phyloP scores from a whole-genome alignment of 129 eudicot species.

The Artemisia annua region DNA sequence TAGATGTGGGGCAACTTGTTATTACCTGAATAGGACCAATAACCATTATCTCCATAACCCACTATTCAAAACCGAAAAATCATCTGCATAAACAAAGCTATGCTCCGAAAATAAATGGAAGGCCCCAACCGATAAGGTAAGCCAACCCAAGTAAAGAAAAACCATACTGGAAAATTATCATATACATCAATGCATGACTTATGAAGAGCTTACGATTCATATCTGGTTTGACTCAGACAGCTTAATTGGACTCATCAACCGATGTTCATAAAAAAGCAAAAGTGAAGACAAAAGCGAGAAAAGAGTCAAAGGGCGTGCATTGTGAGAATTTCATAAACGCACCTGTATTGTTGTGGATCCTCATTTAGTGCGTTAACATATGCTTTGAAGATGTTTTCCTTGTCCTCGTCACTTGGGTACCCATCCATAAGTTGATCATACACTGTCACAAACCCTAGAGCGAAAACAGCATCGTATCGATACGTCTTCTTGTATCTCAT shows the following conservation, averaged over 20 bases:
- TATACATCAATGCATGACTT: background rate
- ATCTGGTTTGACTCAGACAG: background rate
- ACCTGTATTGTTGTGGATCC: slow-evolving; percentile 86
- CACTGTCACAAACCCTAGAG: slow-evolving; percentile 93
- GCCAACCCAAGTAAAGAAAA: background rate
- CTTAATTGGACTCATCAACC: background rate
- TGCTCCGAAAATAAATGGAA: background rate
- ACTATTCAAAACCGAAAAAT: background rate
- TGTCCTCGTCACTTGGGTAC: slow-evolving; percentile 85
- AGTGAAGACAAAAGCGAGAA: background rate
- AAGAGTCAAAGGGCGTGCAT: background rate
- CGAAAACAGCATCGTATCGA: slow-evolving; percentile 77
- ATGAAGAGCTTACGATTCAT: background rate
- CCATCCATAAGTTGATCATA: slow-evolving; percentile 98
- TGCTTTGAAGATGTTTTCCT: slow-evolving; percentile 74
- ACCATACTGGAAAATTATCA: background rate
- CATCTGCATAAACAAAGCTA: slow-evolving; percentile 1
- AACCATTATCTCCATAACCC: background rate
- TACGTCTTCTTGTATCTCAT: slow-evolving; percentile 83
- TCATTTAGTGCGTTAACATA: slow-evolving; percentile 79
- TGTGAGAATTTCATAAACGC: background rate
- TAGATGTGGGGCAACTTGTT: no score
- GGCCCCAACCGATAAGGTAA: background rate
- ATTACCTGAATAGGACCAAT: background rate
- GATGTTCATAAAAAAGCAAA: background rate